Conservation (phyloP, 2,329 filamentous ascomycete genomes). For the Fonsecaea multimorphosa region DNA sequence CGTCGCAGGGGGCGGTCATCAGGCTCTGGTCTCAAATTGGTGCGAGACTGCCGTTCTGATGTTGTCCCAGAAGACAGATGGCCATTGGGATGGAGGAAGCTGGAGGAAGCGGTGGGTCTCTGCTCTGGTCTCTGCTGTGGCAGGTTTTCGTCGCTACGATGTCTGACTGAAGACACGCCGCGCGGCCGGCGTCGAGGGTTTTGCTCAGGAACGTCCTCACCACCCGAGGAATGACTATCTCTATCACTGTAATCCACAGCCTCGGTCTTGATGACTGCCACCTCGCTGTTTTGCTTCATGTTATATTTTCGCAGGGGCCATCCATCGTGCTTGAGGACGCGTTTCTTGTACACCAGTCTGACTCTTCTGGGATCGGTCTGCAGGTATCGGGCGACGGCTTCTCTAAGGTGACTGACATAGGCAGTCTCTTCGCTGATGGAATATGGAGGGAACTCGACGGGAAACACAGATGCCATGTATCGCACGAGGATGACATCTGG, state of each 20-base stretch:
- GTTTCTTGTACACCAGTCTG: constrained; percentile 56
- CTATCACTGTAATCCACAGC: constrained; percentile 36
- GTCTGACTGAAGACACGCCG: constrained; percentile 34
- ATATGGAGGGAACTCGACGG: constrained; percentile 54
- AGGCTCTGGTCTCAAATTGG: constrained; percentile 24
- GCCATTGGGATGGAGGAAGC: constrained; percentile 31
- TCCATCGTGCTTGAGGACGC: constrained; percentile 50
- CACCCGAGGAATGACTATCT: constrained; percentile 36
- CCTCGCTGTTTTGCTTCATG: constrained; percentile 56
- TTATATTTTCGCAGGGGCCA: constrained; percentile 50
- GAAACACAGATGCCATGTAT: constrained; percentile 51
- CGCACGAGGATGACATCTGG: constrained; percentile 54
- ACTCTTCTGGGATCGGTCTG: constrained; percentile 48
- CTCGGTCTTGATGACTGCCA: constrained; percentile 54
- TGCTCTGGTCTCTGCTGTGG: constrained; percentile 25
- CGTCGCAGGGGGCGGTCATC: constrained; percentile 34
- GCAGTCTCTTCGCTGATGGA: constrained; percentile 54
- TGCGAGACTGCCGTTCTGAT: constrained; percentile 31
- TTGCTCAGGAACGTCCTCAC: constrained; percentile 29
- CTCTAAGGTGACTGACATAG: constrained; percentile 50
- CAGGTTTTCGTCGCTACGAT: constrained; percentile 32
- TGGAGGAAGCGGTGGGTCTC: constrained; percentile 13
- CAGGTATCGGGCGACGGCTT: constrained; percentile 48
- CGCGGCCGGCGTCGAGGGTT: constrained; percentile 35
- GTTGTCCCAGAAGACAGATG: constrained; percentile 27